These are phyloP conservation scores for Omphalotus guepiniiformis DNA, from an alignment of 768 basidiomycete species.

Conservation along the genomic window DNA sequence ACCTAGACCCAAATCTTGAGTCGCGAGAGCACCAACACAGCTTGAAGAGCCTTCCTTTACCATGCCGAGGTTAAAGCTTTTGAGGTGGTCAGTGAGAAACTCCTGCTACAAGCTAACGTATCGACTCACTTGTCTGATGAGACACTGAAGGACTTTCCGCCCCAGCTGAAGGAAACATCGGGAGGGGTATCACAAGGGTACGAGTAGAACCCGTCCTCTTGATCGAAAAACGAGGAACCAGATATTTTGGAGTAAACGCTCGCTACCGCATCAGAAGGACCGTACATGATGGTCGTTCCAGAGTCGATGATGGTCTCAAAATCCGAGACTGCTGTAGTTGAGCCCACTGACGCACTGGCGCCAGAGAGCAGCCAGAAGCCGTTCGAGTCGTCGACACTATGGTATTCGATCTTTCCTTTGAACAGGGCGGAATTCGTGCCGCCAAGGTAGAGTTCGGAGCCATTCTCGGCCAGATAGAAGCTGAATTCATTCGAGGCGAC, in stretches of 20 bases:
- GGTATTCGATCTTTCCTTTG: constrained; percentile 35
- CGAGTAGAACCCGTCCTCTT: constrained; percentile 23
- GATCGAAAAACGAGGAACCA: constrained; percentile 18
- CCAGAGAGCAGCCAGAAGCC: constrained; percentile 24
- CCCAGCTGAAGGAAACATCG: constrained; percentile 31
- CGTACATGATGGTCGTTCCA: constrained; percentile 34
- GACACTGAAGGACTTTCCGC: constrained; percentile 35
- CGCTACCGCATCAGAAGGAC: constrained; percentile 17
- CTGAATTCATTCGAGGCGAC: constrained; percentile 34
- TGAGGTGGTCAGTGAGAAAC: not conserved
- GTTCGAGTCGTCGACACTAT: constrained; percentile 14
- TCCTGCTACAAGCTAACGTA: not conserved
- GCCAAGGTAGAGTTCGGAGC: constrained; percentile 50
- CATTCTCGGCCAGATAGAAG: constrained; percentile 36
- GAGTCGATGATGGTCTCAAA: constrained; percentile 30
- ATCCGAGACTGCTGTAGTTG: constrained; percentile 6
- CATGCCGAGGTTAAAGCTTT: constrained; percentile 34
- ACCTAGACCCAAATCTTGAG: constrained; percentile 30
- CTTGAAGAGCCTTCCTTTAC: constrained; percentile 36
- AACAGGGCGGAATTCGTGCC: constrained; percentile 42
- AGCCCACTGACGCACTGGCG: constrained; percentile 13
- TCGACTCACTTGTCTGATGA: constrained; percentile 31
- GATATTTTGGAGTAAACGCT: constrained; percentile 22
- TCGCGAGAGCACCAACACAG: constrained; percentile 49
- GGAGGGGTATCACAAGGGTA: constrained; percentile 25